Evolutionary conservation across 2,329 filamentous ascomycete genomes (phyloP).

Genomic region (Penicillium sp.): DNA sequence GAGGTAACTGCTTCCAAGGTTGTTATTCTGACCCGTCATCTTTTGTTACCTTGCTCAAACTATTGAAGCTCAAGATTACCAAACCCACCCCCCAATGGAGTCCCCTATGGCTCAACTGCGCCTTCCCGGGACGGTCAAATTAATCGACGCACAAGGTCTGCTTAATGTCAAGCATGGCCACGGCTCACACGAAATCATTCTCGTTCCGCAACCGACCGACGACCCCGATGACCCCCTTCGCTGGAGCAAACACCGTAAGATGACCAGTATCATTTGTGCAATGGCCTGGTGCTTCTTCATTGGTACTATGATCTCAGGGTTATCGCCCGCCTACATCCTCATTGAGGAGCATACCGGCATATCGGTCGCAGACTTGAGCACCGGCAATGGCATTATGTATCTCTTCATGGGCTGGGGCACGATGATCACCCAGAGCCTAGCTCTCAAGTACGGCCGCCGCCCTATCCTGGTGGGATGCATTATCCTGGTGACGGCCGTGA

Average conservation of each 20-base stretch:
- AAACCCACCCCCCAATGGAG: background rate
- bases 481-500: background rate
- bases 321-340: background rate
- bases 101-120: background rate
- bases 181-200: slow-evolving; percentile 2
- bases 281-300: slow-evolving; percentile 2
- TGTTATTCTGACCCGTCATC: no score
- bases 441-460: slow-evolving; percentile 57
- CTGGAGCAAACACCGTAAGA: background rate
- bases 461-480: slow-evolving; percentile 32
- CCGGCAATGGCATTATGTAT: slow-evolving; percentile 55
- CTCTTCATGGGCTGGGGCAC: slow-evolving; percentile 57
- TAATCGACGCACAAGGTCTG: background rate
- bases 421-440: slow-evolving; percentile 58
- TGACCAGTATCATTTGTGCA: background rate
- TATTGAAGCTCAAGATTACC: background rate
- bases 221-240: slow-evolving; percentile 9
- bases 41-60: background rate
- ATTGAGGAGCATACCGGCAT: slow-evolving; percentile 1
- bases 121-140: background rate
- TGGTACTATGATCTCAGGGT: background rate
- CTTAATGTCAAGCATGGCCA: background rate
- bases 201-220: slow-evolving; percentile 6
- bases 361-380: slow-evolving; percentile 48
- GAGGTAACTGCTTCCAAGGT: no score